Base-by-base conservation (phyloP, 75 land plant genomes). In the Adiantum capillusveneris region DNA sequence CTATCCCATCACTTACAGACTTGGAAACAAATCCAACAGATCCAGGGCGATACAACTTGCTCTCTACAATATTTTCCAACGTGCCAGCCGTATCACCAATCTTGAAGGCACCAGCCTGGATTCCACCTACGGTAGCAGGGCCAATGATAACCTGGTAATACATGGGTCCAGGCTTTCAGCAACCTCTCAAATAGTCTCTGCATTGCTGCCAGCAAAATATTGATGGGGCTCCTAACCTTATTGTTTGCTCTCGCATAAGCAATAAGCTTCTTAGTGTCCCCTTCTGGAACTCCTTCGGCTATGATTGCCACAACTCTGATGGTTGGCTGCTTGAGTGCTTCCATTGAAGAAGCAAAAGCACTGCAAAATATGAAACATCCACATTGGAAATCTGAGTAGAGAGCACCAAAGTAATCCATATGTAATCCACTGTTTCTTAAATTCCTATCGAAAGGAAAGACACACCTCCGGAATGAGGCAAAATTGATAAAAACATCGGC, bases 401-500 rank as follows among this genome's bases (percentile, higher is more conserved):
- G n/a, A n/a, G n/a, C n/a, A n/a, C n/a, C n/a, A n/a, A n/a, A n/a
- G n/a, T n/a, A n/a, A n/a, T n/a, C n/a, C n/a, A n/a, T n/a, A n/a
- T n/a, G n/a, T n/a, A n/a, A n/a, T n/a, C n/a, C n/a, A n/a, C n/a
- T n/a, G n/a, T n/a, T n/a, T n/a, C n/a, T n/a, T n/a, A n/a, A n/a
- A n/a, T n/a, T n/a, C n/a, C n/a, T n/a, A n/a, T n/a, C n/a, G n/a
- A n/a, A 58, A 16, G 31, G 65, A 28, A 24, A 0, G 5, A 44
- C 78, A 44, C 7, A 88, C 97, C 97, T 92, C 62, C 96, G 71
- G 59, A 72, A 93, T 11, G 98, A 93, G 34, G 98, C 90, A 77
- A 89, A 93, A 73, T 93, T 93, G 65, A 93, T 93, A 62, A 93
- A 93, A 48, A 93, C 98, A 84, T 93, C 98, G 24, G 98, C 98